Base-by-base conservation (phyloP, 2,329 filamentous ascomycete species). In the Cercospora berteroae region DNA sequence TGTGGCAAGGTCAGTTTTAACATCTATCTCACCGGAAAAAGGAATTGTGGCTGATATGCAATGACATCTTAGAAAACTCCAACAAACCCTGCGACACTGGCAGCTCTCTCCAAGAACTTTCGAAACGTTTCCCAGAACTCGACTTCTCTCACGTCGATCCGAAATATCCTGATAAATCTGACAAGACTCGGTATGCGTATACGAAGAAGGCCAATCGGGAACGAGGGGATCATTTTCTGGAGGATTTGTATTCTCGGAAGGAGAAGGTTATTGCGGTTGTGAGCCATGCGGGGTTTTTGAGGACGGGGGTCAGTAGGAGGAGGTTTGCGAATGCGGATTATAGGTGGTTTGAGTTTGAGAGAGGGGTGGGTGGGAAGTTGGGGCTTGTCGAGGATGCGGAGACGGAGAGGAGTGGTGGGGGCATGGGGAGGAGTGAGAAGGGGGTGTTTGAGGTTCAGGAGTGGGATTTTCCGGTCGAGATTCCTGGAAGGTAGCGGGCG, bases 181-280 rank as follows among this genome's bases (percentile, higher is more conserved):
- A 83, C 0, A 71, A 74, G 3, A 70, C 70, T 16, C 76, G 75
- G 6, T 90, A 89, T 75, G 84, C 82, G 18, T 86, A 85, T 78
- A 86, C 81, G 1, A 81, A 81, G 44, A 73, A 74, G 3, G 83
- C 85, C 27, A 82, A 90, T 42, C 76, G 90, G 4, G 80, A 79
- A 0, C 85, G 89, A 12, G 89, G 84, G 0, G 83, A 84, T 71
- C 75, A 77, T 0, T 82, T 81, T 50, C 80, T 90, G 1, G 77
- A 79, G 33, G 80, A 81, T 27, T 79, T 91, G 25, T 81, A 84
- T 68, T 70, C 72, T 12, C 81, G 88, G 0, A 83, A 84, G 0
- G 88, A 90, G 77, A 86, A 86, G 71, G 81, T 88, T 61, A 83
- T 91, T 63, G 82, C 88, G 9, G 88, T 90, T 0, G 87, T 91